Base-by-base conservation (phyloP, 2,329 filamentous ascomycete species). In the Stagonosporopsis vannaccii region DNA sequence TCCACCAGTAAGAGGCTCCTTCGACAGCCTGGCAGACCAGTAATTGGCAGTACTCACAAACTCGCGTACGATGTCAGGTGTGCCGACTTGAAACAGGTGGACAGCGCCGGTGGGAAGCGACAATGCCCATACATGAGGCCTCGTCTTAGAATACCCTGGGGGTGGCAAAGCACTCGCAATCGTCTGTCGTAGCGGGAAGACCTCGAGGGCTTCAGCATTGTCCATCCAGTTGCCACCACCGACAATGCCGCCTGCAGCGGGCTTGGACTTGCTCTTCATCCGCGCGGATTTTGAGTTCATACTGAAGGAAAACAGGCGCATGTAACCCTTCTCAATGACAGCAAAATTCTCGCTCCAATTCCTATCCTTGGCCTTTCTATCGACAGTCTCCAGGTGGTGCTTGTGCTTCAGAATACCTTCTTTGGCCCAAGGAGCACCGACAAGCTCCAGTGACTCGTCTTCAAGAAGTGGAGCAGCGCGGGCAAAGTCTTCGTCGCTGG, bases 191-290 rank as follows among this genome's bases (percentile, higher is more conserved):
- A 99, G 85, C 39, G 90, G 87, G 75, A 97, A 98, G 19, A 89
- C 90, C 67, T 91, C 93, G 9, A 97, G 82, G 62, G 88, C 91
- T 62, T 96, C 92, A 5, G 95, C 95, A 71, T 96, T 98, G 65
- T 97, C 93, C 75, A 94, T 94, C 95, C 95, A 99, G 75, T 99
- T 98, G 22, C 95, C 95, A 58, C 95, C 95, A 63, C 95, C 95
- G 2, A 98, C 95, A 6, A 90, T 84, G 25, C 88, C 85, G 12
- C 86, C 87, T 9, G 84, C 83, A 20, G 80, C 79, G 33, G 78
- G 73, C 47, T 83, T 81, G 70, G 75, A 80, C 60, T 85, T 87
- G 60, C 78, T 82, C 75, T 91, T 92, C 65, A 87, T 84, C 30
- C 88, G 84, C 65, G 87, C 80, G 1, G 90, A 91, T 74, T 95